Conservation (phyloP, 2,329 filamentous ascomycete species). For the Geoglossum cookeanum region DNA sequence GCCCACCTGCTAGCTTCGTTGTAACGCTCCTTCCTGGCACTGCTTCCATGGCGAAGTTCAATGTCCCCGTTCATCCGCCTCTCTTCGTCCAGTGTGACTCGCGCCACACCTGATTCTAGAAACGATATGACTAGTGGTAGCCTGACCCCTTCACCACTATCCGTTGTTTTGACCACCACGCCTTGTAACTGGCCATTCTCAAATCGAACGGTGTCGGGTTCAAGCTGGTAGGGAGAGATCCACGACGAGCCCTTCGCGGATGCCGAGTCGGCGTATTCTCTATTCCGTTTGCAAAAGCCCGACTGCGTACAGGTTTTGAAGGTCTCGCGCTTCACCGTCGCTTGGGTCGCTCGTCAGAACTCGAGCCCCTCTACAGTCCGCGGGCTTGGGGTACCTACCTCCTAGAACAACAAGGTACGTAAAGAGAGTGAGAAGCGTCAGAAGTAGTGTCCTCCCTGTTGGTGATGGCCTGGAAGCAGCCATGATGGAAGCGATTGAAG, state of each 20-base stretch:
- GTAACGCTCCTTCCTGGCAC: conserved; percentile 76
- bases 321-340: conserved; percentile 79
- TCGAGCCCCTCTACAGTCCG: too few relatives aligned
- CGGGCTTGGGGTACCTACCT: too few relatives aligned
- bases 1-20: conserved; percentile 79
- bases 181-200: conserved; percentile 65
- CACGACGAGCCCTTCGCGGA: conserved; percentile 45
- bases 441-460: too few relatives aligned
- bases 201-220: conserved; percentile 52
- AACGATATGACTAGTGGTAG: conserved; percentile 77
- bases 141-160: conserved; percentile 43
- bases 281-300: conserved; percentile 92
- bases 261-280: conserved; percentile 68
- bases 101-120: conserved; percentile 70
- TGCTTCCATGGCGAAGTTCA: conserved; percentile 66
- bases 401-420: too few relatives aligned
- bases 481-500: too few relatives aligned
- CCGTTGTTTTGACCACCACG: conserved; percentile 61
- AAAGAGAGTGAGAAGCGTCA: too few relatives aligned
- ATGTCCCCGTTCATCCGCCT: conserved; percentile 77
- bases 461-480: too few relatives aligned
- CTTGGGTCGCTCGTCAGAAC: too few relatives aligned
- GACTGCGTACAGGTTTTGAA: conserved; percentile 96
- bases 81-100: conserved; percentile 82
- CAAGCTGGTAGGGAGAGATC: conserved; percentile 63